Evolutionary conservation across 208 protist genomes (phyloP), one percentile per base, ranked within the genome.

Genomic region (Phytomonas sp.): DNA sequence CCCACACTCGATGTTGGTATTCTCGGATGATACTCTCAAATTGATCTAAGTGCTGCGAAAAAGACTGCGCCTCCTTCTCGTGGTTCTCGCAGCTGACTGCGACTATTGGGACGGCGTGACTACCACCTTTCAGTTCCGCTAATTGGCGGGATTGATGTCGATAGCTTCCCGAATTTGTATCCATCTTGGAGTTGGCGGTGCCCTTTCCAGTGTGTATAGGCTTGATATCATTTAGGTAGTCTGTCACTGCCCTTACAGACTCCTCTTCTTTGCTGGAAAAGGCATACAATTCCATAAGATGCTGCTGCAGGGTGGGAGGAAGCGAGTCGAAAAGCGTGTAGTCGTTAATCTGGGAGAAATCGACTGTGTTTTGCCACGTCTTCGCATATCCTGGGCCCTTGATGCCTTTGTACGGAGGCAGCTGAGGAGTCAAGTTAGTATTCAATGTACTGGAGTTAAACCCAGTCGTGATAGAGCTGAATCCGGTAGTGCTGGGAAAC

Each of bases 231-330:
- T 88, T 82, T 28, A 94, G 68, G 66, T 86, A 91, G 29, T 68
- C 63, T 66, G 80, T 76, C 37, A 94, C 73, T 71, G 76, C 79
- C 46, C 80, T 79, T 34, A 74, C 72, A 15, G 86, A 79, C 15
- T 83, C 78, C 31, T 82, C 77, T 68, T 94, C 89, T 40, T 74
- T 71, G 64, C 89, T 70, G 72, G 89, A 87, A 74, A 94, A 94
- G 63, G 77, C 81, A 34, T 81, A 83, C 53, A 94, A 71, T 59
- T 90, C 87, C 63, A 89, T 83, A 30, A 95, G 68, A 62, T 93
- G 87, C 61, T 89, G 77, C 77, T 92, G 87, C 56, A 95, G 74
- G 32, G 78, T 68, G 33, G 71, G 74, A 30, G 89, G 87, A 1
- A 95, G 77, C 13, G 80, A 77, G 59, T 89, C 81, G 72, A 95